Evolutionary conservation across 106 monocot genomes (phyloP), one percentile per base, ranked within the genome.

Genomic region (Apostasia ramifera): DNA sequence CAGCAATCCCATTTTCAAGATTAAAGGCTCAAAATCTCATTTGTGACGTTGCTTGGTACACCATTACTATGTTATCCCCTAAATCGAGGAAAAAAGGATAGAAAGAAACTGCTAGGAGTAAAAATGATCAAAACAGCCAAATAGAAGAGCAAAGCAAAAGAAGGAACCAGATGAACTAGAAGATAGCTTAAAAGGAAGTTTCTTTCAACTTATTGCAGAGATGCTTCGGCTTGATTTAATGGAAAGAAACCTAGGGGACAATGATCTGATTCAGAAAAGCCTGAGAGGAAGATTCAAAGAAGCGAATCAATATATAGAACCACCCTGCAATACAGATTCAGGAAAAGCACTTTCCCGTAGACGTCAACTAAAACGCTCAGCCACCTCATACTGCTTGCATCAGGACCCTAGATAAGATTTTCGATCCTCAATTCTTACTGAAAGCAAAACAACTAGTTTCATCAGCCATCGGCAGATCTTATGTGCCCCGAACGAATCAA

Each of bases 11-110:
- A 79, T 75, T 91, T 79, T 88, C 85, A 68, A 91, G 94, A 71
- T 88, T 94, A 73, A 87, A 78, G 70, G 84, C 85, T 81, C 85
- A 77, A 73, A 94, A 94, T 87, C 90, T 81, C 37, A 87, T 94
- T 80, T 90, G 77, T 14, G 74, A 44, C 1, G 86, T 90, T 76
- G 85, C 90, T 85, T 87, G 87, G 77, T 81, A 78, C 80, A 94
- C 90, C 94, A 94, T 94, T 69, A 81, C 84, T 89, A 80, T 82
- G 75, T 57, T 70, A 57, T 46, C 59, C 71, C 67, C 54, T 37
- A 37, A 65, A 44, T 68, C 44, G 43, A 63, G 48, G 1, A 62
- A 5, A 53, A 43, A 50, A 53, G 26, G 7, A 37, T 12, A 75
- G 46, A 7, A 55, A 38, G 10, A 38, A 50, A 38, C 76, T 57